Percentiles rank a stretch among this genome's conserved stretches.
These are phyloP conservation scores for Alnus glutinosa DNA, from an alignment of 306 rosid species.

Conservation along the genomic window DNA sequence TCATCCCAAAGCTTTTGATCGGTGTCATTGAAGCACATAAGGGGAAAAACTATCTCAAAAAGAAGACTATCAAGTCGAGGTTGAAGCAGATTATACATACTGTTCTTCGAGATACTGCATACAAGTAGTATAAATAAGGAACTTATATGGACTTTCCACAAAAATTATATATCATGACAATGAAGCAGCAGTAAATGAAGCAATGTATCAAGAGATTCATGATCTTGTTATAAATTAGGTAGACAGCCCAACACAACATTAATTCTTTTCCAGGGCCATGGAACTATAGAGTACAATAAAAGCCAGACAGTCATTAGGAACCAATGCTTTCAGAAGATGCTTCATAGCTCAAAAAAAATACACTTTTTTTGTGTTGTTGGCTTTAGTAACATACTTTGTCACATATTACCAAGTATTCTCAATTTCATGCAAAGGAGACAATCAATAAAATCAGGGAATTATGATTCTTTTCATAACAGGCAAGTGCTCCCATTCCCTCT, in stretches of 20 bases:
- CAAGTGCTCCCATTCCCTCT: not conserved
- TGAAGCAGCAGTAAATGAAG: not conserved
- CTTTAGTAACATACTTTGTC: not conserved
- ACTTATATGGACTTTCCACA: not conserved
- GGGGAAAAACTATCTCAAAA: slow-evolving; percentile 93
- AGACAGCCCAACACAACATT: not conserved
- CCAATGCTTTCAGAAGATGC: not conserved
- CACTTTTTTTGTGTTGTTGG: not conserved
- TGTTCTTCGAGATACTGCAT: slow-evolving; percentile 84
- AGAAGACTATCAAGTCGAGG: slow-evolving; percentile 82
- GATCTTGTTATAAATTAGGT: not conserved
- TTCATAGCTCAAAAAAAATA: not conserved
- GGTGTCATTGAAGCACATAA: slow-evolving; percentile 89
- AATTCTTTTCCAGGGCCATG: not conserved
- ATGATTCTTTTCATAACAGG: not conserved
- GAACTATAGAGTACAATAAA: not conserved
- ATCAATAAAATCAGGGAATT: not conserved
- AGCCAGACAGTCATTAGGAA: not conserved
- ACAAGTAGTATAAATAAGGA: slow-evolving; percentile 9
- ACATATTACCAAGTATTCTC: not conserved
- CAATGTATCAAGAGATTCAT: not conserved
- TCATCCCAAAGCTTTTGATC: slow-evolving; percentile 98
- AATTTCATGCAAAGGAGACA: not conserved
- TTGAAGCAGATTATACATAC: slow-evolving; percentile 82
- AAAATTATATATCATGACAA: not conserved